Conservation (phyloP, 2,329 filamentous ascomycete species). For the Hypoxylon sp. region DNA sequence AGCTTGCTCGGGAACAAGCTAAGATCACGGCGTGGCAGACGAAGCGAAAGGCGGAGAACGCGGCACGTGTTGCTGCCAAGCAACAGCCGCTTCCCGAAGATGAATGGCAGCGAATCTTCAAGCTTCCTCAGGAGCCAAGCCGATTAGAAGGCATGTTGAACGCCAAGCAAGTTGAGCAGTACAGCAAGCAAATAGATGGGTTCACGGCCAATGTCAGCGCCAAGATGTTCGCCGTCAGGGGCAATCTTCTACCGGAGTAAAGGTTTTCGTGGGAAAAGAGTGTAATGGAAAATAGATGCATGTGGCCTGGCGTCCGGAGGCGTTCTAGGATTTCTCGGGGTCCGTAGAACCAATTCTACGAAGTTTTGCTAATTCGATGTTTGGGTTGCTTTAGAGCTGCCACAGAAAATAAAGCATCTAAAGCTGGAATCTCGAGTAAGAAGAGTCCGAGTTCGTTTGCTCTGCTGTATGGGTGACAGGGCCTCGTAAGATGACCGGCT, state of each 20-base stretch:
- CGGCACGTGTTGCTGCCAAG: constrained; percentile 86
- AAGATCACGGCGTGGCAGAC: constrained; percentile 98
- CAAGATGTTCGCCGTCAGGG: constrained; percentile 98
- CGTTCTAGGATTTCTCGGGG: constrained; percentile 50
- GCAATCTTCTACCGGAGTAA: constrained; percentile 74
- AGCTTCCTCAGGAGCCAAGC: constrained; percentile 95
- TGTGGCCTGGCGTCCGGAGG: constrained; percentile 56
- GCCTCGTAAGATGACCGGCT: not conserved
- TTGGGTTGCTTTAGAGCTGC: constrained; percentile 6
- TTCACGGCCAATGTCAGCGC: constrained; percentile 92
- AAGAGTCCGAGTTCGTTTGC: not conserved
- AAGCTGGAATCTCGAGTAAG: not conserved
- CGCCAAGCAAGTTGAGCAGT: constrained; percentile 96
- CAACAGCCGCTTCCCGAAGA: constrained; percentile 92
- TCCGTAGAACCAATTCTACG: constrained; percentile 46
- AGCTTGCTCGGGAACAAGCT: constrained; percentile 91
- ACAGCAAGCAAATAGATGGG: constrained; percentile 95
- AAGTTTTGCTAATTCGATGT: constrained; percentile 30
- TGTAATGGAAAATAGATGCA: constrained; percentile 49
- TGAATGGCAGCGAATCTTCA: constrained; percentile 98
- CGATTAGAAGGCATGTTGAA: constrained; percentile 94
- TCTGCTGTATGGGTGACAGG: not conserved
- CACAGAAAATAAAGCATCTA: constrained; percentile 9
- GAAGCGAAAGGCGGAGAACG: constrained; percentile 97
- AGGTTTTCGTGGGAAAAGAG: constrained; percentile 36